These are phyloP conservation scores for Medicago ruthenica DNA, from an alignment of 306 rosid genomes.

Conservation along the genomic window DNA sequence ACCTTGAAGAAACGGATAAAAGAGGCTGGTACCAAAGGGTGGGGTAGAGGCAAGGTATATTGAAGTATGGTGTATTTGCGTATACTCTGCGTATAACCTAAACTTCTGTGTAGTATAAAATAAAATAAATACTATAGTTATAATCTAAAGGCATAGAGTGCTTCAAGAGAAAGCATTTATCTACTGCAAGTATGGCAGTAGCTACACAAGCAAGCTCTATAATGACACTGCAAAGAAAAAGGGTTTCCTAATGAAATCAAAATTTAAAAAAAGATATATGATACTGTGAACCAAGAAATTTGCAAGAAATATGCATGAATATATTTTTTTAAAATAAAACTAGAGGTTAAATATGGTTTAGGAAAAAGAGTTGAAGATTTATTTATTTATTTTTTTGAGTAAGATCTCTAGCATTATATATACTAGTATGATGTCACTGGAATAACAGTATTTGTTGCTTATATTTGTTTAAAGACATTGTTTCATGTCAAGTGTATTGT, in stretches of 20 bases:
- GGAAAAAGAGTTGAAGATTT: too few relatives aligned
- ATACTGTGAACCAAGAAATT: too few relatives aligned
- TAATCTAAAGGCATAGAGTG: constrained; percentile 35
- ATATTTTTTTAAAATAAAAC: too few relatives aligned
- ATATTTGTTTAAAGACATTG: not conserved
- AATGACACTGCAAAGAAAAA: not conserved
- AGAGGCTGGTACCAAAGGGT: constrained; percentile 30
- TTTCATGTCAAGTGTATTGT: not conserved
- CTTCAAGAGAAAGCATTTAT: constrained; percentile 34
- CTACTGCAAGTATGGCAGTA: constrained; percentile 8
- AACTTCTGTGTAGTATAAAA: constrained; percentile 6
- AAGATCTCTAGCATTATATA: too few relatives aligned
- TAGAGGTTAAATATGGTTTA: not conserved
- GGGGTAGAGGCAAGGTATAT: constrained; percentile 49
- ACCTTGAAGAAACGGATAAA: constrained; percentile 38
- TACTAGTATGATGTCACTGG: not conserved
- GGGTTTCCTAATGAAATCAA: not conserved
- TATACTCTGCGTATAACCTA: constrained; percentile 40
- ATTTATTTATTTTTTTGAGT: too few relatives aligned
- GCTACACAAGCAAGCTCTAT: constrained; percentile 19
- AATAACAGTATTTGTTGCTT: too few relatives aligned
- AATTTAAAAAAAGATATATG: not conserved
- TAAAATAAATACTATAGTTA: constrained; percentile 6
- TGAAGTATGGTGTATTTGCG: constrained; percentile 32
- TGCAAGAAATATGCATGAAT: too few relatives aligned